Conservation (phyloP, 805 yeast genomes). For the Hanseniaspora guilliermondii region DNA sequence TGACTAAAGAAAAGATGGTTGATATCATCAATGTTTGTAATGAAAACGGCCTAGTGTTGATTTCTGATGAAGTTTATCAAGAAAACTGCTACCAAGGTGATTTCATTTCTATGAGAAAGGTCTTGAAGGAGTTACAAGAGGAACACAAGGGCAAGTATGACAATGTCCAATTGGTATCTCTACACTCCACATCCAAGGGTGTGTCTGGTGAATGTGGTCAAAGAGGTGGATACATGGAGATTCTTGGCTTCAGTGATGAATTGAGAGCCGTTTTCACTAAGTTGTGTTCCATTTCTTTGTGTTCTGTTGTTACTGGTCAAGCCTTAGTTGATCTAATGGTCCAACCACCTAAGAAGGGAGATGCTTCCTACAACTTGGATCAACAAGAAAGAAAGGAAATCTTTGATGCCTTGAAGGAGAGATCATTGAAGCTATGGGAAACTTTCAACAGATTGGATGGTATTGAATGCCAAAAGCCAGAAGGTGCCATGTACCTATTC, state of each 20-base stretch:
- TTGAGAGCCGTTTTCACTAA: conserved; percentile 63
- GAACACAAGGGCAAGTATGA: conserved; percentile 39
- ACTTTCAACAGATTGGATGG: conserved; percentile 73
- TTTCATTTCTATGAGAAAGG: conserved; percentile 74
- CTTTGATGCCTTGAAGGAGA: conserved; percentile 45
- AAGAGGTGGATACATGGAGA: conserved; percentile 97
- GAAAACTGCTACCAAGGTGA: conserved; percentile 75
- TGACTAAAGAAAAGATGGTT: conserved; percentile 51
- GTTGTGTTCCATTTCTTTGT: conserved; percentile 78
- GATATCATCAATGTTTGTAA: conserved; percentile 72
- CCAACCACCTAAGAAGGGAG: conserved; percentile 75
- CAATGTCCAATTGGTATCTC: conserved; percentile 75
- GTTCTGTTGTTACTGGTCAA: conserved; percentile 94
- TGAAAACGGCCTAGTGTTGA: conserved; percentile 66
- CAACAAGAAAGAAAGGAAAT: conserved; percentile 49
- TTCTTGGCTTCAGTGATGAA: conserved; percentile 63
- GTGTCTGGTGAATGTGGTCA: conserved; percentile 98
- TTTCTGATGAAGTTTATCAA: conserved; percentile 98
- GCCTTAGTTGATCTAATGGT: conserved; percentile 86
- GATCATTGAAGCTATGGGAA: conserved; percentile 53
- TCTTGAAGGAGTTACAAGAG: conserved; percentile 53
- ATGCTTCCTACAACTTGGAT: conserved; percentile 58
- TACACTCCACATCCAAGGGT: conserved; percentile 97
- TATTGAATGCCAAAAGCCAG: conserved; percentile 74
- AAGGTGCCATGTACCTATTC: conserved; percentile 97